Evolutionary conservation across 805 yeast species (phyloP).

Genomic region (Suhomyces emberorum): DNA sequence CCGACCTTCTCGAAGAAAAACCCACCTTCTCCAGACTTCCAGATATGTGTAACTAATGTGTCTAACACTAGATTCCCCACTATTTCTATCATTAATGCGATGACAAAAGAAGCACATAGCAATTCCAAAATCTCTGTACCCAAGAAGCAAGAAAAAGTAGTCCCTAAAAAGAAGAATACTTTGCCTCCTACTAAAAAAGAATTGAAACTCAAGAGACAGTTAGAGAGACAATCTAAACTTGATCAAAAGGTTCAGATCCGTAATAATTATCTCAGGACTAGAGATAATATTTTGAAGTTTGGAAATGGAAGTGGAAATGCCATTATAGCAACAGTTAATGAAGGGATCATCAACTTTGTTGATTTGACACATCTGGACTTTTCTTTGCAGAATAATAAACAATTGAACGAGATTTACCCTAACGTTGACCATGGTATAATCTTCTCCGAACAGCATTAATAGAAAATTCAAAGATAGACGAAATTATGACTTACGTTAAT

Average conservation of each 20-base stretch:
- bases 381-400: conserved; percentile 17
- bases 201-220: conserved; percentile 18
- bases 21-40: conserved; percentile 76
- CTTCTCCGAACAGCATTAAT: conserved; percentile 2
- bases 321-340: conserved; percentile 68
- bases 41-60: conserved; percentile 56
- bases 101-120: too few species aligned
- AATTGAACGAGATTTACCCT: conserved; percentile 16
- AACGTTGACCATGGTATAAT: conserved; percentile 18
- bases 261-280: conserved; percentile 23
- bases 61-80: conserved; percentile 36
- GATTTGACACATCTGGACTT: conserved; percentile 51
- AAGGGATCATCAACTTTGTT: conserved; percentile 72
- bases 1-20: conserved; percentile 63
- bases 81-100: too few species aligned
- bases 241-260: conserved; percentile 19
- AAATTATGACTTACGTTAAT: too few species aligned
- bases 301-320: conserved; percentile 49
- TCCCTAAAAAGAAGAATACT: conserved; percentile 12
- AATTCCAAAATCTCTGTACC: too few species aligned
- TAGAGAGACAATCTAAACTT: conserved; percentile 26
- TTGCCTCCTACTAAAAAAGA: conserved; percentile 27
- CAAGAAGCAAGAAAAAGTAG: too few species aligned
- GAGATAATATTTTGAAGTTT: conserved; percentile 44
- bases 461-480: too few species aligned